Percentiles rank a stretch among this genome's conserved stretches.
These are phyloP conservation scores for Calonectria fujianensis DNA, from an alignment of 2,329 filamentous ascomycete genomes.

Conservation along the genomic window DNA sequence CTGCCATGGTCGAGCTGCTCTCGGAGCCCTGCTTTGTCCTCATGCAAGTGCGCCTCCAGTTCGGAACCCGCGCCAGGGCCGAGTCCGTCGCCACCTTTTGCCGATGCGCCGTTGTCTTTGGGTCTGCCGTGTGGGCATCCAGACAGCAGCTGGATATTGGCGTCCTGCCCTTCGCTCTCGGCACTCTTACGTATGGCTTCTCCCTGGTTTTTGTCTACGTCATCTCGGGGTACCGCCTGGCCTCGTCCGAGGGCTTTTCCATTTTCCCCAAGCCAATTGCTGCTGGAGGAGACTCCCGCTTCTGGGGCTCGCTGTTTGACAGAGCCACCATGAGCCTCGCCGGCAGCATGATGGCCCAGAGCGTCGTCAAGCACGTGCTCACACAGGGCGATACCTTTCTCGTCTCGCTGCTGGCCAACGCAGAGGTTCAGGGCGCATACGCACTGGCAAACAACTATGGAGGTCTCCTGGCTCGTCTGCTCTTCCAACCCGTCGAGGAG, in stretches of 20 bases:
- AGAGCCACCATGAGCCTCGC: slow-evolving; percentile 82
- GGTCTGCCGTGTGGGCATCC: slow-evolving; percentile 79
- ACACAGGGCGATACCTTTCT: slow-evolving; percentile 96
- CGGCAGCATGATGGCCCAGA: slow-evolving; percentile 90
- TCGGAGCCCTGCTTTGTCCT: slow-evolving; percentile 93
- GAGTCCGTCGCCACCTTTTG: slow-evolving; percentile 88
- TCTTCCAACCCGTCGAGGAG: slow-evolving; percentile 97
- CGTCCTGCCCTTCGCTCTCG: slow-evolving; percentile 90
- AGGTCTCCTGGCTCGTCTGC: slow-evolving; percentile 87
- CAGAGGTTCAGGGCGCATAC: slow-evolving; percentile 91
- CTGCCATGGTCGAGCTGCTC: slow-evolving; percentile 82
- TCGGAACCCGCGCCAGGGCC: slow-evolving; percentile 86
- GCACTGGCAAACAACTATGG: slow-evolving; percentile 97
- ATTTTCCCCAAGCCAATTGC: slow-evolving; percentile 72
- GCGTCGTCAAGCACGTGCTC: slow-evolving; percentile 91
- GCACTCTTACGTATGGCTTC: slow-evolving; percentile 85
- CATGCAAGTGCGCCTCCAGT: slow-evolving; percentile 87
- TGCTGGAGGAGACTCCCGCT: slow-evolving; percentile 57
- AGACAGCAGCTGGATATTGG: slow-evolving; percentile 73
- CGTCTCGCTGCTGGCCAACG: slow-evolving; percentile 84
- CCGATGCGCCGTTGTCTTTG: slow-evolving; percentile 85
- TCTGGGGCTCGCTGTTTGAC: slow-evolving; percentile 79
- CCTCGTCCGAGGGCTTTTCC: slow-evolving; percentile 78
- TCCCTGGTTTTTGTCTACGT: slow-evolving; percentile 83
- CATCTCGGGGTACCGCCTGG: slow-evolving; percentile 74